A percentile compares a stretch with the other conserved stretches of the same genome.
phyloP scores from a whole-genome alignment of 2,329 filamentous ascomycete genomes.

The Fusarium pininemorale region DNA sequence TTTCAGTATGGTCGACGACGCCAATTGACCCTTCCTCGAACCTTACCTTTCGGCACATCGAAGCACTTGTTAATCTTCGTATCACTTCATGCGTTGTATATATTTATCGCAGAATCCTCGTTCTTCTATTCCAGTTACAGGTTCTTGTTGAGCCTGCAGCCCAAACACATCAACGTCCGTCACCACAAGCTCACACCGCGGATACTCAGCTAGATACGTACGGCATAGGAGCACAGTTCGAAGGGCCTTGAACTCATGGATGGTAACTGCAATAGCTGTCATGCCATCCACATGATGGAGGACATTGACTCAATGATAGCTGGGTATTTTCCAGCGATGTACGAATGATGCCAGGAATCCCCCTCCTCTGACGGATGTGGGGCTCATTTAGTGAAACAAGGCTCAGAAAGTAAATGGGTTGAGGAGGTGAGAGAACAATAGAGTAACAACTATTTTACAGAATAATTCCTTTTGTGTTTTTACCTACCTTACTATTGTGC shows the following conservation, averaged over 20 bases:
- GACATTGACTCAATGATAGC: not conserved
- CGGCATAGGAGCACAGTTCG: conserved; percentile 6
- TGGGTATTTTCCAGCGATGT: not conserved
- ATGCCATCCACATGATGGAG: not conserved
- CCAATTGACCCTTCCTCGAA: not conserved
- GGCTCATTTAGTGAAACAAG: too few species aligned
- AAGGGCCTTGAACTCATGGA: not conserved
- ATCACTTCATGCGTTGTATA: not conserved
- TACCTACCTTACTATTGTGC: too few species aligned
- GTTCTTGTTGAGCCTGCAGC: not conserved
- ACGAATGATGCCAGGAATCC: not conserved
- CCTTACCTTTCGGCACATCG: not conserved
- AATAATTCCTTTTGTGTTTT: too few species aligned
- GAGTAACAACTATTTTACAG: too few species aligned
- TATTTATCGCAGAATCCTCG: not conserved
- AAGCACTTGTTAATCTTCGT: not conserved
- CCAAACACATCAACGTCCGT: not conserved
- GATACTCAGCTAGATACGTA: not conserved
- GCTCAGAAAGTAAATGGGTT: too few species aligned
- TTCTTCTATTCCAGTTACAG: not conserved
- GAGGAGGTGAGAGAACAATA: too few species aligned
- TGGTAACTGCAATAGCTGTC: not conserved
- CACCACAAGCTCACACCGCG: not conserved
- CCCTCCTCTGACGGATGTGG: too few species aligned
- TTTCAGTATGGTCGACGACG: not conserved